phyloP scores from a whole-genome alignment of 441 rosid species.

The Metrosideros polymorpha region DNA sequence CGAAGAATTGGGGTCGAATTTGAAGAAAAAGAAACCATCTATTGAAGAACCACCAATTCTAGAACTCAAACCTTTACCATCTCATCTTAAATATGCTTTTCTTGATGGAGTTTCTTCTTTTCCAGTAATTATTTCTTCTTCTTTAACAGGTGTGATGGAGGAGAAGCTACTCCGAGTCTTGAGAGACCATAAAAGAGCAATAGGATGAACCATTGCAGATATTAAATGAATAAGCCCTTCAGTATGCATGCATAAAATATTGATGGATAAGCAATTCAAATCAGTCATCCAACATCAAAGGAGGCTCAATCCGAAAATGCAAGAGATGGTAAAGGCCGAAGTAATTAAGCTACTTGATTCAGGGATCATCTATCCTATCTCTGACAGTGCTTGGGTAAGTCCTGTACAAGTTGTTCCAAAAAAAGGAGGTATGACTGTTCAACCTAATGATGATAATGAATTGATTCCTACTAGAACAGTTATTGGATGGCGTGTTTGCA shows the following conservation, averaged over 20 bases:
- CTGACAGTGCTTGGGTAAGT: neutral
- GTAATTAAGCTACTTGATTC: neutral
- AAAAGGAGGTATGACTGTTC: neutral
- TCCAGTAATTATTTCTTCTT: too few relatives aligned
- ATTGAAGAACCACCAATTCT: neutral
- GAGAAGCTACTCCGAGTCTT: neutral
- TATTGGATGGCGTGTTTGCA: too few relatives aligned
- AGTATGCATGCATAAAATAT: neutral
- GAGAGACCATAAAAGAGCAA: neutral
- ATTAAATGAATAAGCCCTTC: neutral
- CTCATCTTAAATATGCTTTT: neutral
- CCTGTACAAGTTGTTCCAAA: neutral
- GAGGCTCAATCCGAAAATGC: neutral
- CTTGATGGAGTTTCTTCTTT: neutral
- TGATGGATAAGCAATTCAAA: too few relatives aligned
- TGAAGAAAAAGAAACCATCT: neutral
- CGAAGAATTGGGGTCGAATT: too few relatives aligned
- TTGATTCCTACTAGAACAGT: too few relatives aligned
- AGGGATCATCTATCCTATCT: neutral
- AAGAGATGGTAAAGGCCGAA: neutral
- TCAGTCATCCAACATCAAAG: neutral
- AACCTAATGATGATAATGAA: too few relatives aligned
- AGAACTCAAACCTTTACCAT: neutral
- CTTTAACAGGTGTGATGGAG: neutral
- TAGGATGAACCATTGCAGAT: neutral